Evolutionary conservation across 106 monocot genomes (phyloP), one percentile per base, ranked within the genome.

Genomic region (Platanthera zijinensis): DNA sequence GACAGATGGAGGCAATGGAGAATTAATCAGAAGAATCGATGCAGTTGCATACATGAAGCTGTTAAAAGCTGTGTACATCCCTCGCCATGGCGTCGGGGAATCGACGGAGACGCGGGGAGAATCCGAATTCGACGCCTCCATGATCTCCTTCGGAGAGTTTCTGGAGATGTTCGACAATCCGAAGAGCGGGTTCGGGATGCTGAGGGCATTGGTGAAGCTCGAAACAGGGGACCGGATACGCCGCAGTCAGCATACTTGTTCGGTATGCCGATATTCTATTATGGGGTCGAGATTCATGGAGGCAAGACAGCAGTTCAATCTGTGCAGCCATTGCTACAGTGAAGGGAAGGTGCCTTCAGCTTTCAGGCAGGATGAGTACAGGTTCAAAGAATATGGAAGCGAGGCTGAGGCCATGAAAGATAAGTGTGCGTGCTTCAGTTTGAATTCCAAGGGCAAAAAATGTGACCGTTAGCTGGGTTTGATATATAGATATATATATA

Each of bases 261-360:
- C 96, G 2, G 87, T 86, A 74, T 96, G 96, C 50, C 74, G 85
- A 10, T 96, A 91, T 72, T 89, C 93, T 12, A 91, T 93, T 32
- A 82, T 91, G 54, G 96, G 93, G 25, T 97, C 91, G 7, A 87
- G 96, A 62, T 97, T 97, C 56, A 97, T 87, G 80, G 91, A 97
- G 87, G 87, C 83, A 51, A 91, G 84, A 63, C 51, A 78, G 30
- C 74, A 39, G 6, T 97, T 97, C 79, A 97, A 87, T 74, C 74
- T 97, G 13, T 96, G 96, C 57, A 93, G 84, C 61, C 77, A 78
- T 30, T 97, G 96, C 77, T 93, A 93, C 77, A 93, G 96, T 48
- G 90, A 93, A 86, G 96, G 93, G 51, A 97, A 93, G 77, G 96
- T 97, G 52, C 96, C 96, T 5, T 91, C 87, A 48, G 74, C 83